phyloP scores from a whole-genome alignment of 306 rosid genomes.

The Rubus idaeus region DNA sequence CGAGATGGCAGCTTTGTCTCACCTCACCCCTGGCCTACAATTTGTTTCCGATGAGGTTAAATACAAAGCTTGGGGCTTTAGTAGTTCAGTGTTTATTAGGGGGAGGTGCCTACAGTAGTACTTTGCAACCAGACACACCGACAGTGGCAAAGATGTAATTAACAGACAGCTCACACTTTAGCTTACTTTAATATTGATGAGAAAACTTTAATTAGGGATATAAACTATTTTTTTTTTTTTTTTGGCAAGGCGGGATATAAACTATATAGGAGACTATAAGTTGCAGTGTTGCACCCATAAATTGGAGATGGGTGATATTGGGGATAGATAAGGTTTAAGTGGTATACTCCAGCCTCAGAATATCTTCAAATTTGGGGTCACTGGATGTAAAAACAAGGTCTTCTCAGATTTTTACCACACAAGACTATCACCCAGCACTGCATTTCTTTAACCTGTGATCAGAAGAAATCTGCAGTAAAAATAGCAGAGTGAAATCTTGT shows the following conservation, averaged over 20 bases:
- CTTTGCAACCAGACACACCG: constrained; percentile 20
- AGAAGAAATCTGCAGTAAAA: constrained; percentile 22
- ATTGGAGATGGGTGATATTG: not conserved
- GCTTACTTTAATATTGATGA: not conserved
- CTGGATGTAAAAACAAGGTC: not conserved
- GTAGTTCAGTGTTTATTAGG: not conserved
- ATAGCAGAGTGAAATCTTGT: constrained; percentile 22
- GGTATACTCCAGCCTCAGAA: not conserved
- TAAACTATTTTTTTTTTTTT: too few species aligned
- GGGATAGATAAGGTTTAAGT: not conserved
- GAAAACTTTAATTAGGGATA: not conserved
- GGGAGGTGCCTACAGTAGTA: not conserved
- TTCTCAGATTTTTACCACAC: not conserved
- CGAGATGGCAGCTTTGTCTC: constrained; percentile 7
- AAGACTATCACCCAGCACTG: too few species aligned
- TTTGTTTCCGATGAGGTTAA: too few species aligned
- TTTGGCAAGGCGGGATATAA: too few species aligned
- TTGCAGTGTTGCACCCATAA: not conserved
- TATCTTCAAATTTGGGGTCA: not conserved
- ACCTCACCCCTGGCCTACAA: not conserved
- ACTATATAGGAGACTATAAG: too few species aligned
- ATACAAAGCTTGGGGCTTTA: too few species aligned
- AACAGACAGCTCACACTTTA: not conserved
- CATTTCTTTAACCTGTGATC: not conserved
- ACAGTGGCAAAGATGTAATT: constrained; percentile 38